Percentiles rank a stretch among this genome's conserved stretches.
Conservation (phyloP, 1,284 basidiomycete species). For the Melampsora medusae region DNA sequence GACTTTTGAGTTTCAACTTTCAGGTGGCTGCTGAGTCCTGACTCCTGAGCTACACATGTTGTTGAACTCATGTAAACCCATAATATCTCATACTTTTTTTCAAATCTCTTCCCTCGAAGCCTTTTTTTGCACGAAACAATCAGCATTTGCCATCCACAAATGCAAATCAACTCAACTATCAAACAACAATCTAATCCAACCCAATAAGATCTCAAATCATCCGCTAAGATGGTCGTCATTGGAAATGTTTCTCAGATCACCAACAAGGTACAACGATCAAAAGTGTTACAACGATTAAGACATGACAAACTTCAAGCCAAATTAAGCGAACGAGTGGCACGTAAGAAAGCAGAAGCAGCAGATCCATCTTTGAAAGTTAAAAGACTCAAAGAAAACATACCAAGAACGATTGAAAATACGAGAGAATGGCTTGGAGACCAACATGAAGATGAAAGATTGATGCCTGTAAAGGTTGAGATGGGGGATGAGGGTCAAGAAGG, state of each 20-base stretch:
- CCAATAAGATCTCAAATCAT: no score
- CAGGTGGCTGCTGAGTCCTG: no score
- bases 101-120: no score
- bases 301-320: conserved; percentile 31
- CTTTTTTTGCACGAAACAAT: no score
- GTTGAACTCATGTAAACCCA: no score
- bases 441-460: conserved; percentile 24
- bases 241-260: conserved; percentile 25
- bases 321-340: conserved; percentile 19
- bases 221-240: conserved; percentile 5
- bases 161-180: no score
- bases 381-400: conserved; percentile 28
- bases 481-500: conserved; percentile 14
- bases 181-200: no score
- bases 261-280: conserved; percentile 36
- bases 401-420: conserved; percentile 31
- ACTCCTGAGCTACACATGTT: no score
- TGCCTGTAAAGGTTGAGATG: conserved; percentile 26
- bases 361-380: conserved; percentile 17
- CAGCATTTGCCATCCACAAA: no score
- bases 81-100: no score
- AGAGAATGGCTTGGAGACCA: conserved; percentile 39
- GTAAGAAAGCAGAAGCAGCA: conserved; percentile 36
- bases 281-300: conserved; percentile 21
- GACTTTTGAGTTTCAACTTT: no score